phyloP scores from a whole-genome alignment of 371 early-diverging fungal genomes.

The Mortierella sp. region DNA sequence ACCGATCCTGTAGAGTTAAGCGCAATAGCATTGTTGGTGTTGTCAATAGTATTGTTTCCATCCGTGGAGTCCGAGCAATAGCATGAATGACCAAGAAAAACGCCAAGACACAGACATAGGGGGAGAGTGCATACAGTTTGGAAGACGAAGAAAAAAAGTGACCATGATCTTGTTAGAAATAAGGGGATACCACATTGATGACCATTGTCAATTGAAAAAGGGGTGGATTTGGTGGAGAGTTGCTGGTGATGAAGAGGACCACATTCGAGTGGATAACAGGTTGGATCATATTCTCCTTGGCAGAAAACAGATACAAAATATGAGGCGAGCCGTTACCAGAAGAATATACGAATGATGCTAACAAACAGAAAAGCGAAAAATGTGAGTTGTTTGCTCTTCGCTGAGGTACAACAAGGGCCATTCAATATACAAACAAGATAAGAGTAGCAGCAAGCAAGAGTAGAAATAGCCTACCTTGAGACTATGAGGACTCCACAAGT shows the following conservation, averaged over 20 bases:
- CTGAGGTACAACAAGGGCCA: background rate
- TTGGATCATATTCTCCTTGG: background rate
- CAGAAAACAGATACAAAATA: background rate
- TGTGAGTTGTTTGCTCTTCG: background rate
- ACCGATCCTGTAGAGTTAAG: conserved; percentile 37
- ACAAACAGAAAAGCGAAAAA: background rate
- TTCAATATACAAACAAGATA: background rate
- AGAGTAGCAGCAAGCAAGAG: background rate
- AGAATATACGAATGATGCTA: conserved; percentile 72
- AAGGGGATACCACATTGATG: background rate
- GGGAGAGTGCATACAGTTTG: background rate
- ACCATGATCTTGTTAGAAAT: conserved; percentile 9
- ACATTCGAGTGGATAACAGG: background rate
- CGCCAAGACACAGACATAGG: conserved; percentile 8
- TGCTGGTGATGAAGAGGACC: background rate
- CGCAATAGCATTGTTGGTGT: background rate
- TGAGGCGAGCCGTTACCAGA: conserved; percentile 60
- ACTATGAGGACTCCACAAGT: conserved; percentile 62
- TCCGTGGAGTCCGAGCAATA: background rate
- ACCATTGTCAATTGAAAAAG: background rate
- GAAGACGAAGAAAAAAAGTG: background rate
- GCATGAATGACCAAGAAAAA: conserved; percentile 3
- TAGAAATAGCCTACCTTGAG: conserved; percentile 44
- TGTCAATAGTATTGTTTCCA: background rate
- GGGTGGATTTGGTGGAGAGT: background rate